These are phyloP conservation scores for Astragalus glycyphyllos DNA, from an alignment of 306 rosid species.

Conservation along the genomic window DNA sequence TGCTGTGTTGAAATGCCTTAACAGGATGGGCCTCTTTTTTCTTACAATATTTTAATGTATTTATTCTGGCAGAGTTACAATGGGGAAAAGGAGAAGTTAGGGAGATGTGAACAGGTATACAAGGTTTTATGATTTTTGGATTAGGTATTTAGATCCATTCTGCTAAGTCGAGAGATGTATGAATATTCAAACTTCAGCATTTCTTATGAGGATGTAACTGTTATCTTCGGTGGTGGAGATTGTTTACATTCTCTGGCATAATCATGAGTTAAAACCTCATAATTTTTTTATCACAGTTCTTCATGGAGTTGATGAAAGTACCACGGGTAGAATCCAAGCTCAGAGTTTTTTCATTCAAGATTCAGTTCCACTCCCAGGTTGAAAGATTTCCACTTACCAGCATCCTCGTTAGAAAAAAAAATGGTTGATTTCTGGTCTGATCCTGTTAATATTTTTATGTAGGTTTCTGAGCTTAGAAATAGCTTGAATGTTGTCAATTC, in stretches of 20 bases:
- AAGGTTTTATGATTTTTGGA: constrained; percentile 32
- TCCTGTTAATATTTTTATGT: constrained; percentile 45
- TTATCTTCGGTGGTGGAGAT: constrained; percentile 39
- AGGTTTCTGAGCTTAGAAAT: constrained; percentile 83
- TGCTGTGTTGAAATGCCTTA: constrained; percentile 39
- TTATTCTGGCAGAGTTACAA: constrained; percentile 64
- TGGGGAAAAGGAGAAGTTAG: constrained; percentile 88
- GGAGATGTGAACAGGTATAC: constrained; percentile 94
- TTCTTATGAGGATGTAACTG: constrained; percentile 7
- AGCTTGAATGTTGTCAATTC: constrained; percentile 72
- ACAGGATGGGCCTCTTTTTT: constrained; percentile 12
- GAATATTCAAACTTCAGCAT: constrained; percentile 35
- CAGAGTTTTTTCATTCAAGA: constrained; percentile 84
- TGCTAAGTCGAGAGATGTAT: constrained; percentile 10
- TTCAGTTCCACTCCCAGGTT: constrained; percentile 87
- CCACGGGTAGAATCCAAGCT: constrained; percentile 93
- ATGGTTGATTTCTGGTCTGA: constrained; percentile 38
- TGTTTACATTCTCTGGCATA: constrained; percentile 37
- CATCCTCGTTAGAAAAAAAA: constrained; percentile 4
- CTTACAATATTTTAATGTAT: constrained; percentile 41
- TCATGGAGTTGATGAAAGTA: constrained; percentile 77
- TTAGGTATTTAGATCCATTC: constrained; percentile 33
- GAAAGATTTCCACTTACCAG: constrained; percentile 26
- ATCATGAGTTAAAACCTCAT: constrained; percentile 28
- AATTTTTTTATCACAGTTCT: constrained; percentile 64